Base-by-base conservation (phyloP, 78 protist genomes). In the Protostelium mycophagum region DNA sequence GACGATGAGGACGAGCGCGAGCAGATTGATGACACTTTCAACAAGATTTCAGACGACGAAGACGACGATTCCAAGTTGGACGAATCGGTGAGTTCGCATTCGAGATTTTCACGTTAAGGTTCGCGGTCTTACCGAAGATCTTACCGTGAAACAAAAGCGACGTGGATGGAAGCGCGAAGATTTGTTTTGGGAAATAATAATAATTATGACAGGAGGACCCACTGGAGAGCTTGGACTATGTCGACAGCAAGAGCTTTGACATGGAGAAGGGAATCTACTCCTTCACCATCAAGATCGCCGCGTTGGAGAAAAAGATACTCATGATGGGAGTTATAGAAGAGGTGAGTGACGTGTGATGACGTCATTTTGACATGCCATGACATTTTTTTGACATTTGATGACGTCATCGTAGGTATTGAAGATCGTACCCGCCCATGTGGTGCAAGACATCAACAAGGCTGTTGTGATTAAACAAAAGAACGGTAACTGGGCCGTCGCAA, bases 1-100 rank as follows among this genome's bases (percentile, higher is more conserved):
- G 90, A 85, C 0, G 93, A 83, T n/a, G 93, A 93, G 1, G 95
- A 91, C 38, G 91, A 83, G n/a, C 35, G 90, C 34, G 88, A 87
- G 25, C 35, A 37, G 38, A 88, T 91, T 0, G 92, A 86, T 0
- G 83, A 91, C 1, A 84, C 35, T 51, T 51, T 28, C 90, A 37
- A 31, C 86, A 85, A 38, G 83, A 87, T 25, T 29, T 37, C 73
- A 28, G 88, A 9, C 0, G 90, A 37, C 16, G 36, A 85, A 36
- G 36, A 38, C 37, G 23, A 38, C 25, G 84, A 86, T 1, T 28
- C 0, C 36, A 37, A 38, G 39, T 10, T 0, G 34, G 89, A 90
- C n/a, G 85, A 73, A 35, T 39, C 1, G 25, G 90, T 34, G 88
- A n/a, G 88, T 1, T 28, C 10, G 39, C 35, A n/a, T n/a, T n/a